Evolutionary conservation across 257 asterid species (phyloP), one percentile per base, ranked within the genome.

Genomic region (Solanum commersonii): DNA sequence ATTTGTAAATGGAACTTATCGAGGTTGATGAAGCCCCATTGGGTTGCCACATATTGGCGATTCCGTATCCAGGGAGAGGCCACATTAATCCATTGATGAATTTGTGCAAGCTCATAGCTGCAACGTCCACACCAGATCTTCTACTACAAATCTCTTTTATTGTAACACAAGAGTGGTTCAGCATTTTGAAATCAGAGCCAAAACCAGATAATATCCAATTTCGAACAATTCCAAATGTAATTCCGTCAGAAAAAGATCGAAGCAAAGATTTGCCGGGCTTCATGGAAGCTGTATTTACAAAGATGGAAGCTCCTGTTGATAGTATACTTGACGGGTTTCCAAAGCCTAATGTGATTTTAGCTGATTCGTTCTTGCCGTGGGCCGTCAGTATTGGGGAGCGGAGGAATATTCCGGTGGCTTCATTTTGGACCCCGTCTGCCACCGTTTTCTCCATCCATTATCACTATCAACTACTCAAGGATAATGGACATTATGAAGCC

Each of bases 371-470:
- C 25, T 8, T 94, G 91, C 68, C 86, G 37, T 95, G 98, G 96
- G 94, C 94, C 20, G 84, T 94, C n/a, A 91, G 90, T 42, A 56
- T 92, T 20, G 98, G 96, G 29, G 86, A 90, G 5, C 91, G 92
- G 91, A 92, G 93, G 91, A 91, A 92, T 89, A 93, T 95, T 87
- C 95, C 95, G 87, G 98, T 95, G 88, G 98, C 97, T n/a, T 93
- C 95, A 8, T 87, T 94, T 23, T 95, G 98, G 98, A 87, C 98
- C 31, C 91, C 90, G 92, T 95, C 98, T 35, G 94, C 94, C 1
- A 87, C 94, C 3, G 93, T 91, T 25, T 94, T 95, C 87, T 89
- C 95, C 2, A 46, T 91, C 1, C 90, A 87, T 84, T 87, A 92
- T 91, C 93, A 94, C 89, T 89, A 87, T 90, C 91, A 94, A 88